These are phyloP conservation scores for Vigna radiata DNA, from an alignment of 306 rosid genomes.

Conservation along the genomic window DNA sequence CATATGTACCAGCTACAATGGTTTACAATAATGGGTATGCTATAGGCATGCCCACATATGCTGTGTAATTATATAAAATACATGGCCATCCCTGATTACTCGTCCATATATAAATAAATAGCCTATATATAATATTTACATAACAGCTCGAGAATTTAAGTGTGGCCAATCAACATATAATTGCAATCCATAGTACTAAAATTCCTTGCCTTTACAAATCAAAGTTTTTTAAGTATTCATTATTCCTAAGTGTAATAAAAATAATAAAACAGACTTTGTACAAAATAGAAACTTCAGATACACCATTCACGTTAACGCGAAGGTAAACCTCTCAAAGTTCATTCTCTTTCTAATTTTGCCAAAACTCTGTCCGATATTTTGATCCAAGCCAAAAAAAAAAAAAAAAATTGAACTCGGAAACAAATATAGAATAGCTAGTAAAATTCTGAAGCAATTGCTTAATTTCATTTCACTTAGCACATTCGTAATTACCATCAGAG, in stretches of 20 bases:
- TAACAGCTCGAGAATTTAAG: neutral
- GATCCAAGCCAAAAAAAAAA: slow-evolving; percentile 10
- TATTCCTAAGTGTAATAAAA: neutral
- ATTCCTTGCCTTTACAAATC: neutral
- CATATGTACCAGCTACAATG: neutral
- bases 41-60: neutral
- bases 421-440: neutral
- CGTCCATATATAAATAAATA: slow-evolving; percentile 5
- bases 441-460: neutral
- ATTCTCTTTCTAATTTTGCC: neutral
- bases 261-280: neutral
- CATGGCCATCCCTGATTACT: neutral
- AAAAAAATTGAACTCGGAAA: neutral
- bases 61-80: neutral
- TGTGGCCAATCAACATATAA: slow-evolving; percentile 1
- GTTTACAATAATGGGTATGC: neutral
- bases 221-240: neutral
- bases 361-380: neutral
- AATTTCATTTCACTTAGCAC: neutral
- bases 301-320: neutral
- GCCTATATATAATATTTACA: neutral
- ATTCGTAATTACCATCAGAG: neutral
- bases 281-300: neutral
- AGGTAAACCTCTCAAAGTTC: slow-evolving; percentile 23
- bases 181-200: neutral